Evolutionary conservation across 2,329 filamentous ascomycete genomes (phyloP).

Genomic region (Fusarium sp.): DNA sequence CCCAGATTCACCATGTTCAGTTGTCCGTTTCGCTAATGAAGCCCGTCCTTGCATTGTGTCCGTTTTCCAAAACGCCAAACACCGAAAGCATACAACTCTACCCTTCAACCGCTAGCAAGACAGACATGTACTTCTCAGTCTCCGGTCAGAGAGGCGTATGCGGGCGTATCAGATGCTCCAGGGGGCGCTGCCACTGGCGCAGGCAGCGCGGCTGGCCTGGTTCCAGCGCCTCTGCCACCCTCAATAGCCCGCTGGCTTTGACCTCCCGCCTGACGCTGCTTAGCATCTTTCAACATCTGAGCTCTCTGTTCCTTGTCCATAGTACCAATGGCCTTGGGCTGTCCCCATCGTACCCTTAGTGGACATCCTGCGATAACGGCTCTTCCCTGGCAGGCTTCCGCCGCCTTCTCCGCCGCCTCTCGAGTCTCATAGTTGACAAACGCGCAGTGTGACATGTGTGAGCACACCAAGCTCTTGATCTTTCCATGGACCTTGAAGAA

Average conservation of each 20-base stretch:
- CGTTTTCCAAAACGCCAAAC: conserved; percentile 38
- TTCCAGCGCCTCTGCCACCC: conserved; percentile 40
- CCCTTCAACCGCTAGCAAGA: conserved; percentile 3
- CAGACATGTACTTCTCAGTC: conserved; percentile 62
- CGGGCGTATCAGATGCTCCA: conserved; percentile 72
- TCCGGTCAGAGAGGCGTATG: conserved; percentile 85
- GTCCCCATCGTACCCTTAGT: conserved; percentile 88
- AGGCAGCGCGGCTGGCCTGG: conserved; percentile 37
- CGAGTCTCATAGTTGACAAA: conserved; percentile 94
- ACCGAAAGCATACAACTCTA: conserved; percentile 39
- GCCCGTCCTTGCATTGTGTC: conserved; percentile 16
- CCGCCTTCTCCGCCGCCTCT: conserved; percentile 84
- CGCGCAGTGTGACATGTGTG: conserved; percentile 95
- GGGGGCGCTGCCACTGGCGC: conserved; percentile 75
- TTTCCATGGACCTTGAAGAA: conserved; percentile 91
- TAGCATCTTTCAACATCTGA: conserved; percentile 78
- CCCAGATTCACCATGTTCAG: conserved; percentile 15
- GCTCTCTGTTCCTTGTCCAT: conserved; percentile 87
- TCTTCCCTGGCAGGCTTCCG: conserved; percentile 82
- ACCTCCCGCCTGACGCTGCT: conserved; percentile 49
- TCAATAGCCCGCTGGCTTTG: conserved; percentile 43
- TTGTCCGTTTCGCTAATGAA: conserved; percentile 36
- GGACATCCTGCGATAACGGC: conserved; percentile 92
- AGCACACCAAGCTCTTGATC: conserved; percentile 91
- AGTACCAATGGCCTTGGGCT: conserved; percentile 87